Base-by-base conservation (phyloP, 331 rosid genomes). In the Quercus lobata region DNA sequence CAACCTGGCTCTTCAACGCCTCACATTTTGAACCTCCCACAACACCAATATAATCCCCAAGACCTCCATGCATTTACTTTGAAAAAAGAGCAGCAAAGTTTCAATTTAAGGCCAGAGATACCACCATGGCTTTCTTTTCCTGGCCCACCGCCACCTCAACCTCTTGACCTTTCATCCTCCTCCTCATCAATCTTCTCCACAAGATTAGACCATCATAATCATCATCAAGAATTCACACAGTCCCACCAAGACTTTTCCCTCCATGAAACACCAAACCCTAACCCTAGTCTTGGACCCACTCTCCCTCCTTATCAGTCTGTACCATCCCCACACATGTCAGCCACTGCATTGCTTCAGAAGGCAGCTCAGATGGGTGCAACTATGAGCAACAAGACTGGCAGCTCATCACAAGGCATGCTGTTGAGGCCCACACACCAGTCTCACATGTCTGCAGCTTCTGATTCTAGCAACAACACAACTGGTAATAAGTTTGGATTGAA, bases 321-420 rank as follows among this genome's bases (percentile, higher is more conserved):
- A 0, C 55, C 86, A 17, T 86, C 91, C 27, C 80, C 95, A 3
- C 94, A 91, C 87, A 89, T 94, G 94, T 92, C 98, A 76, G 98
- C 98, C 83, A 92, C 97, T 46, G 98, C 97, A 53, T 79, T 94
- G 91, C 92, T 94, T 6, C 98, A 94, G 88, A 92, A 92, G 83
- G 97, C 98, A 76, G 93, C 98, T 29, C 93, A 91, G 82, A 90
- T 94, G 90, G 98, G 98, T 68, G 86, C 98, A 65, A 87, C 96
- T 49, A 87, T 89, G 88, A 90, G 92, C 87, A n/a, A 60, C 78
- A 78, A 76, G 22, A 62, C 87, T 11, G 58, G 81, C 22, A 82
- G 85, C 24, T 24, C 76, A 41, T 73, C 77, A 41, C 17, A 14
- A 49, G 37, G 61, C 87, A 49, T 49, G 54, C 14, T 49, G 54